Percentiles rank a stretch among this genome's conserved stretches.
Evolutionary conservation across 768 basidiomycete genomes (phyloP).

Genomic region (Kondoa subrosea): DNA sequence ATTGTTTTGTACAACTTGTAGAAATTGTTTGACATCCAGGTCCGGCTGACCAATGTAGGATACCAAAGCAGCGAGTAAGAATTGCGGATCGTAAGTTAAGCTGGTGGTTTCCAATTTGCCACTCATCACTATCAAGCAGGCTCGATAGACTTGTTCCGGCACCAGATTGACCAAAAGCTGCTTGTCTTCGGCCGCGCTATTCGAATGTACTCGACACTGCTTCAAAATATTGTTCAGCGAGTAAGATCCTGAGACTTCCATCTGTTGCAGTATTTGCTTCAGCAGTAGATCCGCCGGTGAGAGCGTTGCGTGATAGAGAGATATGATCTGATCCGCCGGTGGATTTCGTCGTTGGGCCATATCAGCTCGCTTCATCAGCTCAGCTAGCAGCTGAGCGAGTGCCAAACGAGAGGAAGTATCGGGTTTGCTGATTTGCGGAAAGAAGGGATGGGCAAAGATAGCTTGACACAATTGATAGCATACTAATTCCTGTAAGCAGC

Average conservation of each 20-base stretch:
- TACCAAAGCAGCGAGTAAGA: conserved; percentile 51
- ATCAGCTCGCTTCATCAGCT: not conserved
- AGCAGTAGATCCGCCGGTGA: conserved; percentile 48
- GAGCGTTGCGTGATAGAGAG: conserved; percentile 59
- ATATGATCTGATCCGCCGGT: conserved; percentile 51
- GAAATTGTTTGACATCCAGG: conserved; percentile 52
- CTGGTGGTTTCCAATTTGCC: conserved; percentile 23
- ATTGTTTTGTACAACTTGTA: conserved; percentile 68
- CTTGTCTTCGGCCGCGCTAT: conserved; percentile 36
- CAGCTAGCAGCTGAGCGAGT: not conserved
- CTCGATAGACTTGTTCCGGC: conserved; percentile 46
- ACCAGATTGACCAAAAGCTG: conserved; percentile 50
- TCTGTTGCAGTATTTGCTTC: conserved; percentile 38
- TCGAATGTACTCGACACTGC: conserved; percentile 43
- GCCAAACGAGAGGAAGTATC: not conserved
- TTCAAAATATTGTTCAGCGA: not conserved
- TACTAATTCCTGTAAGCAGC: not conserved
- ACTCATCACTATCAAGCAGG: conserved; percentile 22
- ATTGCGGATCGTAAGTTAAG: conserved; percentile 63
- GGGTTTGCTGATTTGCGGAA: not conserved
- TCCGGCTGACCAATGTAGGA: conserved; percentile 46
- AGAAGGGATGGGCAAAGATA: not conserved
- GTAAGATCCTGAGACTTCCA: not conserved
- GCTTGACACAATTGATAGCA: not conserved
- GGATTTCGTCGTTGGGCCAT: not conserved